Evolutionary conservation across 768 basidiomycete genomes (phyloP), one percentile per base, ranked within the genome.

Genomic region (Lanmaoa rubissima): DNA sequence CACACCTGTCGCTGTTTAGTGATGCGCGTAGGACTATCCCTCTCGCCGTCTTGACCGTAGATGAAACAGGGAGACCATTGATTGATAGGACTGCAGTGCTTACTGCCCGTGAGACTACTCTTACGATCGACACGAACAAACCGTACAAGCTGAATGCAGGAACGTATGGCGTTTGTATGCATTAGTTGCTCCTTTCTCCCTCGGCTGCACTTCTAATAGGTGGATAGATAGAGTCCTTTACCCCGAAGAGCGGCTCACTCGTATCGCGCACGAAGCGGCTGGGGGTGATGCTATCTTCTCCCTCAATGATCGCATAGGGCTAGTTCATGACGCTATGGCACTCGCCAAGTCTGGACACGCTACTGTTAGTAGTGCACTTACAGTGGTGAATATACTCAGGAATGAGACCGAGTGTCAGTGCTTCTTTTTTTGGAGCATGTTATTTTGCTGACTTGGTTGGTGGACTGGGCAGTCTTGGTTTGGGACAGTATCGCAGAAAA

Each of bases 121-220:
- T 94, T 62, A 70, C 81, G 19, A 63, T 98, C n/a, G 87, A 92
- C 69, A 90, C 85, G 13, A 83, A 73, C 69, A 84, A 81, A 66
- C 77, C 84, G 6, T 98, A 87, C 80, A 98, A 98, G 75, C 75
- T 98, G 59, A 98, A 98, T 68, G 88, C 88, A 3, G 87, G 87
- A 41, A 94, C 93, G 1, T 82, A 82, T 49, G 94, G 95, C 57
- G 90, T 96, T 63, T 98, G 92, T 92, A 62, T 59, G 92, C 1
- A 39, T 45, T 78, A 10, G n/a, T 40, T 36, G 11, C 53, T 59
- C 19, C 45, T 21, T n/a, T 48, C 12, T 7, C 12, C 34, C 21
- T 28, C 8, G 19, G 45, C 46, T 17, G 24, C 54, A 28, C 53
- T 40, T 46, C 51, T 53, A 21, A 58, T 10, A 19, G 38, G 17